These are phyloP conservation scores for Colletotrichum sansevieriae DNA, from an alignment of 2,329 filamentous ascomycete species.

Conservation along the genomic window DNA sequence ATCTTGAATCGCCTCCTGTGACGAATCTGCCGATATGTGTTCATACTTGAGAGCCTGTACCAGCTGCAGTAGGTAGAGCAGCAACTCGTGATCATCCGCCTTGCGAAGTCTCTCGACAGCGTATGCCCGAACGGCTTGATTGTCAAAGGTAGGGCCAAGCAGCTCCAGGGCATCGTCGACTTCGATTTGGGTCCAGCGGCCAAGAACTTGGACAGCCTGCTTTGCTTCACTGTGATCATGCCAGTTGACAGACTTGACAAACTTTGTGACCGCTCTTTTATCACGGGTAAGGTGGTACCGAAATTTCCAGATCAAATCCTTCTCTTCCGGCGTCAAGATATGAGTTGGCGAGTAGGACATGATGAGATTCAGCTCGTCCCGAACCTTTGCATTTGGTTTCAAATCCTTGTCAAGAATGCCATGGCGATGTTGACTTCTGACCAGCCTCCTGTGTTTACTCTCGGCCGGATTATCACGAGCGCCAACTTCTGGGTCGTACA, in stretches of 20 bases:
- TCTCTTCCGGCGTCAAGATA: constrained; percentile 87
- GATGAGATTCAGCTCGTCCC: constrained; percentile 92
- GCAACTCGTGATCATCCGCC: constrained; percentile 90
- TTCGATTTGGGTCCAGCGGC: constrained; percentile 96
- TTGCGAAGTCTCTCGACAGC: constrained; percentile 93
- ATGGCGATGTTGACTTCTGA: constrained; percentile 89
- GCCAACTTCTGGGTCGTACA: constrained; percentile 95
- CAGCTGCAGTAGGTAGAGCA: constrained; percentile 91
- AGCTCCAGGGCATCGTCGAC: constrained; percentile 96
- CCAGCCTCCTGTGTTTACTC: constrained; percentile 91
- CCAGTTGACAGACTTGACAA: constrained; percentile 98
- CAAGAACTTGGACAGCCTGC: constrained; percentile 89
- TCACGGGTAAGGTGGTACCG: constrained; percentile 93
- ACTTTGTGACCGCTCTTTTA: constrained; percentile 93
- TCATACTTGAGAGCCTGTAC: constrained; percentile 98
- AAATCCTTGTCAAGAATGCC: constrained; percentile 95
- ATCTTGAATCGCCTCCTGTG: constrained; percentile 73
- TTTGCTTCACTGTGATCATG: constrained; percentile 85
- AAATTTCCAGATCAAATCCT: constrained; percentile 98
- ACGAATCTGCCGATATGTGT: constrained; percentile 72
- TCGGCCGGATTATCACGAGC: constrained; percentile 93
- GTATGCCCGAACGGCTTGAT: constrained; percentile 88
- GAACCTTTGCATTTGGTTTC: constrained; percentile 94
- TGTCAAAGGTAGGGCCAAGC: constrained; percentile 92
- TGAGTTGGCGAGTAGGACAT: constrained; percentile 95